Base-by-base conservation (phyloP, 257 asterid genomes). In the Anisodus acutangulus region DNA sequence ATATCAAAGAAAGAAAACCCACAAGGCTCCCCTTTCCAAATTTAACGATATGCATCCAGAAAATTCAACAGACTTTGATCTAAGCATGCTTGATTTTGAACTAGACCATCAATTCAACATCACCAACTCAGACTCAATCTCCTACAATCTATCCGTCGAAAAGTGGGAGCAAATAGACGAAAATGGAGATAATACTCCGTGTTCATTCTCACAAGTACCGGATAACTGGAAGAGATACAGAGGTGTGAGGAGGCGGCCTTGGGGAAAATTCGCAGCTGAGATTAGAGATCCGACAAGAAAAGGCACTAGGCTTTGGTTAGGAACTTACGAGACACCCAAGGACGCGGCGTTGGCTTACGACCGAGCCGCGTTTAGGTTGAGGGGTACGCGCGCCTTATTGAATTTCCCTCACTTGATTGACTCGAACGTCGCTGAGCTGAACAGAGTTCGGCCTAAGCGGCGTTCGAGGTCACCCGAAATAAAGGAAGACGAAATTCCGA, bases 251-350 rank as follows among this genome's bases (percentile, higher is more conserved):
- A 43, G 72, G 12, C 83, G 72, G 9, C 59, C 57, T 0, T 80
- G 83, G 83, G 83, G 83, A n/a, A 80, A 60, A 60, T 59, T 57
- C 2, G 43, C 59, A 3, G 83, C 72, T 7, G 83, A 80, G 35
- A 80, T 80, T 59, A 80, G 72, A n/a, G 72, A 80, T 59, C 70
- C 83, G 2, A 37, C 11, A 10, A 80, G 22, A 41, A 80, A 41
- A 80, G 26, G 72, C 3, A 15, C 72, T 41, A 80, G 83, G 57
- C 58, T 59, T n/a, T 80, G 72, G 83, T 41, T 80, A 0, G 83
- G 83, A 63, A 80, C 74, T 5, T 80, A 39, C 31, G 59, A 12
- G 4, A 80, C 59, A 0, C 22, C 70, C 2, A 59, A 59, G 7
- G 83, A 80, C 2, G 83, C 74, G 10, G 74, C 83, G 0, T 58